A percentile compares a stretch with the other conserved stretches of the same genome.
phyloP scores from a whole-genome alignment of 1,284 basidiomycete species.

The Malassezia dermatis region DNA sequence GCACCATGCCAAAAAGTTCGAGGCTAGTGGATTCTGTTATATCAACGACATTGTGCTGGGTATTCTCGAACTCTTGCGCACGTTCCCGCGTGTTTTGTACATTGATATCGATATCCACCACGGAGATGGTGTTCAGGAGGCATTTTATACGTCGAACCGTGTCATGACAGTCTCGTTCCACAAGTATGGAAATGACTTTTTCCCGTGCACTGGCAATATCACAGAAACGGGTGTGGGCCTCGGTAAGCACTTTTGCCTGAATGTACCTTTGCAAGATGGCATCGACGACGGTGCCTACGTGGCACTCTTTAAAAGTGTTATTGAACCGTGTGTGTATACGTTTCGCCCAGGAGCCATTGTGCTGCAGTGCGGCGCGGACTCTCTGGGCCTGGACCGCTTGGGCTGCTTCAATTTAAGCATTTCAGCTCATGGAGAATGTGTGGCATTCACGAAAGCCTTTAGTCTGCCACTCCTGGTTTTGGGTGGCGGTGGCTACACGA shows the following conservation, averaged over 20 bases:
- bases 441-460: slow-evolving; percentile 87
- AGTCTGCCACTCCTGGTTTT: slow-evolving; percentile 78
- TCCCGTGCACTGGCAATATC: slow-evolving; percentile 51
- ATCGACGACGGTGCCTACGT: slow-evolving; percentile 96
- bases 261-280: slow-evolving; percentile 89
- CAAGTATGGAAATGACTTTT: slow-evolving; percentile 98
- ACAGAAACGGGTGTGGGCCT: slow-evolving; percentile 40
- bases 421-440: slow-evolving; percentile 95
- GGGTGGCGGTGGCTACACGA: slow-evolving; percentile 90
- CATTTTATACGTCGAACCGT: slow-evolving; percentile 93
- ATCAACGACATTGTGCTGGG: slow-evolving; percentile 64
- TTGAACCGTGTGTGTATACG: slow-evolving; percentile 80
- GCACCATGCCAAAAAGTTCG: slow-evolving; percentile 94
- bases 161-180: slow-evolving; percentile 99
- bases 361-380: slow-evolving; percentile 93
- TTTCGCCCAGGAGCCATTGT: slow-evolving; percentile 87
- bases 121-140: slow-evolving; percentile 98
- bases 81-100: slow-evolving; percentile 71
- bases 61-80: slow-evolving; percentile 40
- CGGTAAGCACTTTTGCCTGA: slow-evolving; percentile 91
- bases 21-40: slow-evolving; percentile 94
- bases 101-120: slow-evolving; percentile 98
- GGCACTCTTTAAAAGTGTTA: slow-evolving; percentile 85
- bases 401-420: slow-evolving; percentile 98
- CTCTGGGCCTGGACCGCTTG: slow-evolving; percentile 81